Conservation (phyloP, 2,329 filamentous ascomycete species). For the Myotisia sp. region DNA sequence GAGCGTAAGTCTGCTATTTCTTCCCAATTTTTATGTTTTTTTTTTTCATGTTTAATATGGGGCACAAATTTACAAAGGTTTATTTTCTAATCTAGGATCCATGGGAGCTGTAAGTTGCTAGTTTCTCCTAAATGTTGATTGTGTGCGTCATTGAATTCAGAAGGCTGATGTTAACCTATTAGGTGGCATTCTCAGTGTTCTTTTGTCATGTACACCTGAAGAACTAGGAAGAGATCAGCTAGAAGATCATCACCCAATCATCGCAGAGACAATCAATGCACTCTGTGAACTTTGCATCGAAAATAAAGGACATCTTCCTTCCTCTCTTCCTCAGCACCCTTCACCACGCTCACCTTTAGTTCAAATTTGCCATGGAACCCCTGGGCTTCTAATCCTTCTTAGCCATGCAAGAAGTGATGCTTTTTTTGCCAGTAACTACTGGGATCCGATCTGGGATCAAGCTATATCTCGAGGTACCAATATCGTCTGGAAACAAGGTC, state of each 20-base stretch:
- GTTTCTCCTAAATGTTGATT: background rate
- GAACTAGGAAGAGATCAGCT: constrained; percentile 17
- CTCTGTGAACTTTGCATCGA: constrained; percentile 24
- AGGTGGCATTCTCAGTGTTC: constrained; percentile 25
- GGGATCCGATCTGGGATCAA: constrained; percentile 27
- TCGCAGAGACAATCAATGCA: constrained; percentile 24
- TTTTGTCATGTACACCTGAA: constrained; percentile 22
- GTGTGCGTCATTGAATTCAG: no score
- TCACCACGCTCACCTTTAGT: constrained; percentile 21
- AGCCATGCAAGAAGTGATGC: constrained; percentile 20
- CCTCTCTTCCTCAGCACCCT: constrained; percentile 21
- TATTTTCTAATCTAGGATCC: constrained; percentile 10
- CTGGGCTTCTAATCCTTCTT: constrained; percentile 25
- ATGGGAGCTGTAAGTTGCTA: constrained; percentile 14
- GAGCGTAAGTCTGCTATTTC: constrained; percentile 21
- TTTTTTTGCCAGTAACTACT: constrained; percentile 17
- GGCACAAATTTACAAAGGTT: no score
- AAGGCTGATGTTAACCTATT: background rate
- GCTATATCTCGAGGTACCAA: constrained; percentile 21
- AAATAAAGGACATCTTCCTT: constrained; percentile 26
- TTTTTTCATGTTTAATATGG: no score
- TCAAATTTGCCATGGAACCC: constrained; percentile 30
- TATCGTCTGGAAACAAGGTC: constrained; percentile 28
- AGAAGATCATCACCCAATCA: constrained; percentile 18
- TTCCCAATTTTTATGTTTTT: no score